Evolutionary conservation across 225 moss, liverwort and hornwort species (phyloP).

Genomic region (Ulota crispa): DNA sequence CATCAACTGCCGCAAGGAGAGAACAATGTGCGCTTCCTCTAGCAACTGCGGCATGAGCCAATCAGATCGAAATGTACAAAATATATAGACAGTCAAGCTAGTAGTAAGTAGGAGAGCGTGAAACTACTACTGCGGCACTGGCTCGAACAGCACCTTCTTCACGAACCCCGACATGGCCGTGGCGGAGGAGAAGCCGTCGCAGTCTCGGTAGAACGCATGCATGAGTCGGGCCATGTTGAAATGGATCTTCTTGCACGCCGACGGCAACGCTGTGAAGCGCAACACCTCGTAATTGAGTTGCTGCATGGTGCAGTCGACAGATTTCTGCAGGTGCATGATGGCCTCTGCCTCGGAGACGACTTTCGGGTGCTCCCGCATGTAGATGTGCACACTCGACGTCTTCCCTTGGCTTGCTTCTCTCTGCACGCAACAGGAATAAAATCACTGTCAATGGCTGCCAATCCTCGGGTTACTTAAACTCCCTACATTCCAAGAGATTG

Average conservation of each 20-base stretch:
- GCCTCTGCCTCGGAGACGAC: conserved; percentile 35
- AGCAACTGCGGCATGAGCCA: not conserved
- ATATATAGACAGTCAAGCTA: not conserved
- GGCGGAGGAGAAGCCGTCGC: conserved; percentile 49
- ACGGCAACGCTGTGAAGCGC: conserved; percentile 52
- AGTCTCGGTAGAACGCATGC: conserved; percentile 47
- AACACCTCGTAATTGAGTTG: conserved; percentile 51
- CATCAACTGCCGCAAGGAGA: not conserved
- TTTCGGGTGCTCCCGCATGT: conserved; percentile 51
- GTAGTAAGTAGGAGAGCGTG: not conserved
- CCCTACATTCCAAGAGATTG: not conserved
- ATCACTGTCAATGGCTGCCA: not conserved
- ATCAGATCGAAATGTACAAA: conserved; percentile 11
- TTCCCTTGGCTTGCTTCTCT: conserved; percentile 54
- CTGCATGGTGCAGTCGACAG: conserved; percentile 54
- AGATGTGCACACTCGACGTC: conserved; percentile 45
- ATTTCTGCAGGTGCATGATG: conserved; percentile 28
- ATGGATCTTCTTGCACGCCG: conserved; percentile 45
- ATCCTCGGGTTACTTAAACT: not conserved
- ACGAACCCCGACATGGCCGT: conserved; percentile 47
- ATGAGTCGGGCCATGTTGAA: conserved; percentile 53
- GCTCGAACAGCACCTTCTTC: conserved; percentile 50
- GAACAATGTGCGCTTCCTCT: not conserved
- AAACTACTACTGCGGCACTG: conserved; percentile 26
- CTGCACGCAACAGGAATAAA: conserved; percentile 31